Percentiles rank a stretch among this genome's conserved stretches.
phyloP scores from a whole-genome alignment of 768 basidiomycete genomes.

The Amanita inopinata region DNA sequence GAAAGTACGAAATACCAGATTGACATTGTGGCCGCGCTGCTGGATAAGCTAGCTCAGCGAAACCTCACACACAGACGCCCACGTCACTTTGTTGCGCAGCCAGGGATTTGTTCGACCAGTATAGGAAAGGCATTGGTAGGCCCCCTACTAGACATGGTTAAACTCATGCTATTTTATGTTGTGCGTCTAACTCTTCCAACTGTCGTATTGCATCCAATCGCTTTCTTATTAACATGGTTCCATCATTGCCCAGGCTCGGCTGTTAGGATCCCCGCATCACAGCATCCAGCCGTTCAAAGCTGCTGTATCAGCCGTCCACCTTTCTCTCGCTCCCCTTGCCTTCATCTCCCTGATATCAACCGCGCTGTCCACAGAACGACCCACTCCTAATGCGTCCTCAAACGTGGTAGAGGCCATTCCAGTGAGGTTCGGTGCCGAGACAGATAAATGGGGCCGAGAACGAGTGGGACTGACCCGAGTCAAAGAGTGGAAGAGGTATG shows the following conservation, averaged over 20 bases:
- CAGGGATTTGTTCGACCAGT: conserved; percentile 60
- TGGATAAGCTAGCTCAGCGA: conserved; percentile 37
- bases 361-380: conserved; percentile 7
- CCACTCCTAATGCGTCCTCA: conserved; percentile 10
- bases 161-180: conserved; percentile 50
- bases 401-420: conserved; percentile 24
- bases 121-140: conserved; percentile 41
- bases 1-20: conserved; percentile 70
- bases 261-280: conserved; percentile 59
- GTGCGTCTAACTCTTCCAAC: conserved; percentile 28
- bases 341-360: conserved; percentile 25
- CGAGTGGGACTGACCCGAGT: conserved; percentile 41
- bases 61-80: conserved; percentile 19
- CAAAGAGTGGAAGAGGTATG: conserved; percentile 39
- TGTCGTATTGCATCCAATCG: neutral
- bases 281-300: conserved; percentile 53
- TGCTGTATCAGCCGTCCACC: conserved; percentile 56
- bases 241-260: conserved; percentile 45
- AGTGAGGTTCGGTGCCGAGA: conserved; percentile 45
- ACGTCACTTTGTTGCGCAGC: conserved; percentile 58
- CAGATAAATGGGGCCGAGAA: conserved; percentile 46
- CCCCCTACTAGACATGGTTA: conserved; percentile 34
- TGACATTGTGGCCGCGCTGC: conserved; percentile 48
- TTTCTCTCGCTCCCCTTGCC: conserved; percentile 48
- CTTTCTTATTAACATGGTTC: conserved; percentile 7